Conservation (phyloP, 1,284 basidiomycete genomes). For the Irpex sp. region DNA sequence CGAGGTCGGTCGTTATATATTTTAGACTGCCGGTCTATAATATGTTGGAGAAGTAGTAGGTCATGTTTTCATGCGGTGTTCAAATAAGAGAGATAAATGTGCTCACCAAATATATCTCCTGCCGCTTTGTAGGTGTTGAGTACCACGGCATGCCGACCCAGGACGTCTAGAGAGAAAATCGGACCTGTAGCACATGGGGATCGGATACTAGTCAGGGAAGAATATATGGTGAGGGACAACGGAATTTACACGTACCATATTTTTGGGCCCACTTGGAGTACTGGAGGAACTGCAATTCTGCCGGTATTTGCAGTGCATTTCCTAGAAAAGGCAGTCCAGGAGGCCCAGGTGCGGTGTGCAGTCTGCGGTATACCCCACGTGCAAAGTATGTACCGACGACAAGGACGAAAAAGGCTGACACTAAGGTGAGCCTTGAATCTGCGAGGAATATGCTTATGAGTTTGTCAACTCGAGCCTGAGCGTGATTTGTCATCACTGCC, state of each 20-base stretch:
- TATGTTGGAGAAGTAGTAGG: neutral
- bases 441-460: too few relatives aligned
- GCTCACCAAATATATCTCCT: neutral
- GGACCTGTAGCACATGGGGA: neutral
- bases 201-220: too few relatives aligned
- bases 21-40: constrained; percentile 33
- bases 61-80: neutral
- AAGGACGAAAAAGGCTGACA: neutral
- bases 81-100: neutral
- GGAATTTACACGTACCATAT: too few relatives aligned
- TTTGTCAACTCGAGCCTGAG: too few relatives aligned
- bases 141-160: neutral
- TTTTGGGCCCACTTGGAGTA: neutral
- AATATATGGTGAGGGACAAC: too few relatives aligned
- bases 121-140: neutral
- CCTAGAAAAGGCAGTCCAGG: neutral
- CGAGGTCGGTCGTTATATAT: constrained; percentile 64
- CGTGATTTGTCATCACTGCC: too few relatives aligned
- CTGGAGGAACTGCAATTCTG: neutral
- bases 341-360: neutral
- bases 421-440: too few relatives aligned
- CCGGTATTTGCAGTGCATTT: neutral
- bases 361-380: neutral
- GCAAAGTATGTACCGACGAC: neutral
- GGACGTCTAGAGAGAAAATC: neutral